phyloP scores from a whole-genome alignment of 768 basidiomycete genomes.

The Podaxis rugospora region DNA sequence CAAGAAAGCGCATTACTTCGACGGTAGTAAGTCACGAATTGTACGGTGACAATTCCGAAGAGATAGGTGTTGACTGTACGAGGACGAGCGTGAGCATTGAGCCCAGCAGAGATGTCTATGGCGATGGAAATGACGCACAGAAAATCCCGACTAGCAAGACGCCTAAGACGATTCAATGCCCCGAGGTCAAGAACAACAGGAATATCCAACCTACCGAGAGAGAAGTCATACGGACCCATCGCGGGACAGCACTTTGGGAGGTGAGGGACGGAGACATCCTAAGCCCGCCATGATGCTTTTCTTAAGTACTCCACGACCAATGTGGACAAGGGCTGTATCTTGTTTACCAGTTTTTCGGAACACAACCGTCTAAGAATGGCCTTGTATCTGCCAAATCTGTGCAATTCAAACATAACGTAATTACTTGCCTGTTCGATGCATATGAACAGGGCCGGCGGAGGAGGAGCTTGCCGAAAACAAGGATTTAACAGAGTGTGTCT shows the following conservation, averaged over 20 bases:
- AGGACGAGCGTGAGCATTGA: background rate
- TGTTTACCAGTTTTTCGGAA: background rate
- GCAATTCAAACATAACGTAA: background rate
- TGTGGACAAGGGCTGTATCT: background rate
- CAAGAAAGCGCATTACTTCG: background rate
- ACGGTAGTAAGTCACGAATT: slow-evolving; percentile 6
- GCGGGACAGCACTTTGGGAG: background rate
- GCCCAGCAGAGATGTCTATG: background rate
- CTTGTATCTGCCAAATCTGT: background rate
- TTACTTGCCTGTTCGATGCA: too few species aligned
- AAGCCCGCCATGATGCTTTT: background rate
- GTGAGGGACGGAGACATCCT: background rate
- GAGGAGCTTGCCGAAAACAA: too few species aligned
- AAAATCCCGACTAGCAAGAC: background rate
- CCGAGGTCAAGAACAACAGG: background rate
- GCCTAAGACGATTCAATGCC: background rate
- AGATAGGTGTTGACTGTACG: slow-evolving; percentile 9
- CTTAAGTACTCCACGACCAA: background rate
- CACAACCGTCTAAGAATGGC: background rate
- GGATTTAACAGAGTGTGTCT: too few species aligned
- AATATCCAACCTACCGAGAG: background rate
- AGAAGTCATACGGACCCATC: background rate
- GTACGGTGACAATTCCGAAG: slow-evolving; percentile 10
- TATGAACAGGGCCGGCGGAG: too few species aligned
- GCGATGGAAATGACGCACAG: background rate